A percentile compares a stretch with the other conserved stretches of the same genome.
Evolutionary conservation across 805 yeast species (phyloP).

Genomic region (Clavispora vitiphila): DNA sequence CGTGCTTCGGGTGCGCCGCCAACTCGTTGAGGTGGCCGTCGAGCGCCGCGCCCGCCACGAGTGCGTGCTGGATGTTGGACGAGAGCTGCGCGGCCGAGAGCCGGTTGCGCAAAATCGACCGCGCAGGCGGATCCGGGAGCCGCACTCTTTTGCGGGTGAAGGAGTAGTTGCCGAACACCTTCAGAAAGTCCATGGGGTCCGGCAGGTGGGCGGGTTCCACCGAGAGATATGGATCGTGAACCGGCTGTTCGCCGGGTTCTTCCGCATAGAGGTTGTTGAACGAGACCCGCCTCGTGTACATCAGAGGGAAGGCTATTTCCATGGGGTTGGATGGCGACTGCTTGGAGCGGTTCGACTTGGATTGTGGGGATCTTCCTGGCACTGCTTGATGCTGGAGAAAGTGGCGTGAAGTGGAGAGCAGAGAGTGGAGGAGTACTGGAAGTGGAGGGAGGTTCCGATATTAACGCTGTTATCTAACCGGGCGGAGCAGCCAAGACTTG

Average conservation of each 20-base stretch:
- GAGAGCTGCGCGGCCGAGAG: constrained; percentile 24
- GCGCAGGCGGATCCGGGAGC: constrained; percentile 30
- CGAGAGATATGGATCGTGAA: constrained; percentile 5
- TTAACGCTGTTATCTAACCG: no score
- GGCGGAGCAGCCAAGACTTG: no score
- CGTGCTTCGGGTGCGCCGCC: constrained; percentile 11
- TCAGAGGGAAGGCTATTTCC: not conserved
- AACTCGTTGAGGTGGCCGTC: constrained; percentile 17
- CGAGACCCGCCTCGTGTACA: constrained; percentile 35
- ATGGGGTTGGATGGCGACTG: no score
- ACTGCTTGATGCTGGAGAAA: no score
- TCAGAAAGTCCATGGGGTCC: constrained; percentile 16
- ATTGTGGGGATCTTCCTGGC: no score
- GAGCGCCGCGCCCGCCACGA: constrained; percentile 12
- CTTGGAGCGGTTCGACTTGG: no score
- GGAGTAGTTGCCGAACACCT: constrained; percentile 15
- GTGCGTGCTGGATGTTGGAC: constrained; percentile 13
- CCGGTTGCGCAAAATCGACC: constrained; percentile 37
- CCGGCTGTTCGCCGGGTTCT: constrained; percentile 6
- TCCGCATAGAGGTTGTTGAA: constrained; percentile 38
- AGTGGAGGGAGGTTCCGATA: no score
- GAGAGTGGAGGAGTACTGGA: no score
- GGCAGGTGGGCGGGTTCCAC: constrained; percentile 3
- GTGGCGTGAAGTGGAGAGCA: no score
- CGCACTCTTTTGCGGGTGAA: constrained; percentile 13